A percentile compares a stretch with the other conserved stretches of the same genome.
Conservation (phyloP, 1,284 basidiomycete genomes). For the Cystobasidium pallidum region DNA sequence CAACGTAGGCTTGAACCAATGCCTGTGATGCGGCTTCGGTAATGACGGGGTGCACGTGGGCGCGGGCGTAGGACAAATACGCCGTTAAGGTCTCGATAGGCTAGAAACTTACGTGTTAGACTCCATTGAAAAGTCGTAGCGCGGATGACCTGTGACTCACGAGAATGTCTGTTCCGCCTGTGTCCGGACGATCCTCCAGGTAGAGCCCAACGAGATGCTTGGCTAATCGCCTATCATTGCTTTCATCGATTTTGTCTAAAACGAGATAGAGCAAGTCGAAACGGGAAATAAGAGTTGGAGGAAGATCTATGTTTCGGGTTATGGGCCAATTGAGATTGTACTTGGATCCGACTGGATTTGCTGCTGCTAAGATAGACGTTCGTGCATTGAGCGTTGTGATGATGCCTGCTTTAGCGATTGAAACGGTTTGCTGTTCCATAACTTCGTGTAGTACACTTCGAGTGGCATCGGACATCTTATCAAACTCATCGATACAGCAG, state of each 20-base stretch:
- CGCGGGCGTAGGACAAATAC: constrained; percentile 90
- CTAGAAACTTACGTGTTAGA: constrained; percentile 59
- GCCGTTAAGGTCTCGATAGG: constrained; percentile 86
- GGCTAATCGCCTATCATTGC: constrained; percentile 82
- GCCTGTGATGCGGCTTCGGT: constrained; percentile 82
- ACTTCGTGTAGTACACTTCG: constrained; percentile 97
- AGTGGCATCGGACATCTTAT: constrained; percentile 98
- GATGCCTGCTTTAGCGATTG: constrained; percentile 99
- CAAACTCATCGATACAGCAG: constrained; percentile 99
- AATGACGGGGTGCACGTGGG: constrained; percentile 85
- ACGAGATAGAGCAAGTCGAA: constrained; percentile 98
- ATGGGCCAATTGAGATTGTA: constrained; percentile 65
- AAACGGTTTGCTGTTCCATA: constrained; percentile 99
- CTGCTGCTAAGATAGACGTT: constrained; percentile 94
- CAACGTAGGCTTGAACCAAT: constrained; percentile 86
- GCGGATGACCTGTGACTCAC: constrained; percentile 60
- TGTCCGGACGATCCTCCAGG: constrained; percentile 82
- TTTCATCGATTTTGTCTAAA: constrained; percentile 90
- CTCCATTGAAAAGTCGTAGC: background rate
- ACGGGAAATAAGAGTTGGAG: constrained; percentile 94
- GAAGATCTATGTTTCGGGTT: constrained; percentile 68
- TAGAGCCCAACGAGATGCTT: constrained; percentile 92
- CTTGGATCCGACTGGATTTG: constrained; percentile 94
- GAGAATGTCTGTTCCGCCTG: constrained; percentile 72
- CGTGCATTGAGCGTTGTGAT: constrained; percentile 97